Evolutionary conservation across 352 stramenopile species (phyloP).

Genomic region (Discostella stelligera): DNA sequence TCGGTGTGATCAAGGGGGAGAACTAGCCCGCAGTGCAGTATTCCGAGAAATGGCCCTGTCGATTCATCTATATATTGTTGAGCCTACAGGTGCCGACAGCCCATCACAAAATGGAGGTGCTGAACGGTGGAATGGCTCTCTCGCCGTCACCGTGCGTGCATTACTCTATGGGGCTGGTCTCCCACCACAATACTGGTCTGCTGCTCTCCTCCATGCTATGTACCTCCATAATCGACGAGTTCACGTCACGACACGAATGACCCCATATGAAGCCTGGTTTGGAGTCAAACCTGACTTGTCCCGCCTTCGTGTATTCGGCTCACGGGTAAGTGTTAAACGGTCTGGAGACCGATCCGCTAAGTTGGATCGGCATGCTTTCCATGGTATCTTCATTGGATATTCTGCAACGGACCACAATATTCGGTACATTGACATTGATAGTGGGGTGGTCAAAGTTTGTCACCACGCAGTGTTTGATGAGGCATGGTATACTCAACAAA

Average conservation of each 20-base stretch:
- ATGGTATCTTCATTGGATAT: slow-evolving; percentile 12
- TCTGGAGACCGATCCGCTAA: slow-evolving; percentile 10
- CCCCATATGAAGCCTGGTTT: too few relatives aligned
- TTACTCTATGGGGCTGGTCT: too few relatives aligned
- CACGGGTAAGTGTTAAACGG: slow-evolving; percentile 24
- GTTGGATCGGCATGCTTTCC: slow-evolving; percentile 22
- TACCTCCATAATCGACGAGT: too few relatives aligned
- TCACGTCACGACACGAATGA: too few relatives aligned
- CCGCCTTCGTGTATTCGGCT: slow-evolving; percentile 17
- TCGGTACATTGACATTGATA: too few relatives aligned
- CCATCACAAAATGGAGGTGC: neutral
- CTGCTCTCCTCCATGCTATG: too few relatives aligned
- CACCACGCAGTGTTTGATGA: too few relatives aligned
- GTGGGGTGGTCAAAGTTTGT: too few relatives aligned
- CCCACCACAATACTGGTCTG: too few relatives aligned
- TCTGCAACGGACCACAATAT: too few relatives aligned
- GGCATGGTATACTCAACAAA: slow-evolving; percentile 12
- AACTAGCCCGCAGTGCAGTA: neutral
- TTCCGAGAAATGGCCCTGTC: neutral
- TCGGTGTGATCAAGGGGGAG: neutral
- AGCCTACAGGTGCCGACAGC: slow-evolving; percentile 5
- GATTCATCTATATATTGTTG: neutral
- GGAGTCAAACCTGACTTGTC: neutral
- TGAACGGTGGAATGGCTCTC: too few relatives aligned
- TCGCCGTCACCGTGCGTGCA: too few relatives aligned